Evolutionary conservation across 164 flowering plant genomes (phyloP).

Genomic region (Umbellularia californica): DNA sequence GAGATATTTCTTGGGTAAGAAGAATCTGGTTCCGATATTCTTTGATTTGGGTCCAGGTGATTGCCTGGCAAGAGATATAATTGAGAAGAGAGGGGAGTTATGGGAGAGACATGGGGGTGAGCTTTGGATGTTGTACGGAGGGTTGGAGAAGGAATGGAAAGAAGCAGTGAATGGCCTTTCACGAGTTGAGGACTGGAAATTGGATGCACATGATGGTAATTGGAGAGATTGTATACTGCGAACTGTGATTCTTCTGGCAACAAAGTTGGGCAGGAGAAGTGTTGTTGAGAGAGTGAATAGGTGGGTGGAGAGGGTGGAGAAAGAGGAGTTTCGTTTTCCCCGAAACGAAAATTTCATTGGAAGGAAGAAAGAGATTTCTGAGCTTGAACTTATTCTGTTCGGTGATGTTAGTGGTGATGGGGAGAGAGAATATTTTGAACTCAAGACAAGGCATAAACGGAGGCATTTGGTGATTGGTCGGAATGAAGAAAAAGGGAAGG

Average conservation of each 20-base stretch:
- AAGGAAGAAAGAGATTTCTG: constrained; percentile 83
- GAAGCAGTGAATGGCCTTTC: constrained; percentile 70
- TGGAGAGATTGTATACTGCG: constrained; percentile 89
- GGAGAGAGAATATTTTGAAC: constrained; percentile 77
- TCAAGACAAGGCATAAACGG: constrained; percentile 60
- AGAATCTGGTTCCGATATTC: constrained; percentile 79
- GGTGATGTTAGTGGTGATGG: constrained; percentile 79
- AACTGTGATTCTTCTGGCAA: constrained; percentile 65
- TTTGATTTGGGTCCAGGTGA: constrained; percentile 82
- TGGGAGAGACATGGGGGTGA: constrained; percentile 95
- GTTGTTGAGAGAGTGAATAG: constrained; percentile 63
- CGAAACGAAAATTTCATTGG: constrained; percentile 84
- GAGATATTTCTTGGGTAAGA: constrained; percentile 59
- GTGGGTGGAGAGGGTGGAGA: constrained; percentile 77
- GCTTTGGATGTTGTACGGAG: constrained; percentile 75
- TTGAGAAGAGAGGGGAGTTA: constrained; percentile 77
- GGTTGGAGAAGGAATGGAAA: constrained; percentile 88
- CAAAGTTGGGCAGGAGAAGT: constrained; percentile 79
- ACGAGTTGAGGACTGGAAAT: constrained; percentile 76
- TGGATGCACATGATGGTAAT: constrained; percentile 79
- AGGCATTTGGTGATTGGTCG: constrained; percentile 57
- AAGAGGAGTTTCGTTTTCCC: constrained; percentile 85
- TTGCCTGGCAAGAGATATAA: constrained; percentile 81
- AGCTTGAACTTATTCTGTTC: constrained; percentile 81
- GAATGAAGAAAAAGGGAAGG: constrained; percentile 42